Base-by-base conservation (phyloP, 768 basidiomycete genomes). In the Boletus reticulatus region DNA sequence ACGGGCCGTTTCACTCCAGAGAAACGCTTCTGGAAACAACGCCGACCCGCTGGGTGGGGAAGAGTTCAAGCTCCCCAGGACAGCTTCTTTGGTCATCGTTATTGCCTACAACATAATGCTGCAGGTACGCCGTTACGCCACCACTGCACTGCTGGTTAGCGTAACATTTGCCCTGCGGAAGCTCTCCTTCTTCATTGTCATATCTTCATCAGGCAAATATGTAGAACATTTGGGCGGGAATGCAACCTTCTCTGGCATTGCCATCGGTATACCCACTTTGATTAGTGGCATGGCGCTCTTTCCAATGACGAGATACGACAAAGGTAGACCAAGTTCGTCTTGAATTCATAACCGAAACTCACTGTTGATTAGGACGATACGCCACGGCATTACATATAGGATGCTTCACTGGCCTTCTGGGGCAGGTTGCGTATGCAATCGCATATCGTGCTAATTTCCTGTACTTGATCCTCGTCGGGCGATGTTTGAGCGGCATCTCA, bases 111-210 rank as follows among this genome's bases (percentile, higher is more conserved):
- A 79, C 58, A 62, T 71, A 0, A 53, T 81, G 36, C 60, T 81
- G 17, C 81, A 82, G 73, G 82, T 82, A 50, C 8, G 71, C 50
- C 38, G 1, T 38, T 29, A 29, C 24, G 2, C 31, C 10, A 4
- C 14, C 6, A 17, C 17, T 10, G 12, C 22, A 32, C 38, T n/a
- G 22, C 4, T 39, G 6, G 24, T 39, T n/a, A 31, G 27, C 16
- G 32, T 48, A 14, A 52, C 41, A 11, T 19, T 46, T 36, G 31
- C 10, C 32, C 17, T 10, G n/a, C 34, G 3, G 31, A 52, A 88
- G 87, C 64, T 84, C 6, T 81, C 84, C 0, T 88, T 88, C 71
- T 89, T 87, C 67, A 80, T 87, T 53, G 75, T 87, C 41, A 82
- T 89, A 5, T 84, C 87, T 3, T 85, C 87, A 1, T 82, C 85